phyloP scores from a whole-genome alignment of 2,329 filamentous ascomycete genomes.

The Diaporthe sp. region DNA sequence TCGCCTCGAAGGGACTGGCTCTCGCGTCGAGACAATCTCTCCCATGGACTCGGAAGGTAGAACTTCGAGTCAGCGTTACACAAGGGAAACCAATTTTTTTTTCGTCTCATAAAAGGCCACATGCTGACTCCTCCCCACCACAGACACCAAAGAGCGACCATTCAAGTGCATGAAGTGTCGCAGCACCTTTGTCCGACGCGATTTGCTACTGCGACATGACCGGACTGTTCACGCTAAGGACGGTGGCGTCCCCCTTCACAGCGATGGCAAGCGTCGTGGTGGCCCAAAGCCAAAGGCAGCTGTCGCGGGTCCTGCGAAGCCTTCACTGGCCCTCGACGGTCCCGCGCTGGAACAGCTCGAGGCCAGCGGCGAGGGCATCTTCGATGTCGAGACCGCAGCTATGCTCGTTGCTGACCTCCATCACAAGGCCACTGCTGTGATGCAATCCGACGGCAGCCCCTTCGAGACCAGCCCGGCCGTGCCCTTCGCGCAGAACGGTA shows the following conservation, averaged over 20 bases:
- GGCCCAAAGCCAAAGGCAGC: constrained; percentile 74
- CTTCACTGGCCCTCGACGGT: constrained; percentile 84
- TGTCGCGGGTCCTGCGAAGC: constrained; percentile 77
- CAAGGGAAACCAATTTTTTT: constrained; percentile 11
- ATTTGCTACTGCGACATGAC: constrained; percentile 95
- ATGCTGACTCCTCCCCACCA: constrained; percentile 31
- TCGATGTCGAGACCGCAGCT: constrained; percentile 96
- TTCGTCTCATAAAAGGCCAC: neutral
- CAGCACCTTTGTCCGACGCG: constrained; percentile 97
- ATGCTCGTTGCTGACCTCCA: constrained; percentile 99
- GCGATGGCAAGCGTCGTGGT: constrained; percentile 89
- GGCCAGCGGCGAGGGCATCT: constrained; percentile 88
- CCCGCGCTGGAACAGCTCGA: constrained; percentile 93
- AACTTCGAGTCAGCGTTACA: constrained; percentile 24
- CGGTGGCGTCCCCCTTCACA: constrained; percentile 92
- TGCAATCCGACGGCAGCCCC: constrained; percentile 67
- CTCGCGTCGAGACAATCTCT: constrained; percentile 17
- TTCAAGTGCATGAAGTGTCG: constrained; percentile 99
- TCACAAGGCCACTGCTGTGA: constrained; percentile 87
- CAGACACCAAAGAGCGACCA: constrained; percentile 98
- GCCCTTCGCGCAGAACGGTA: constrained; percentile 78
- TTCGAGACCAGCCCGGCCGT: constrained; percentile 72
- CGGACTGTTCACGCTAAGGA: constrained; percentile 99
- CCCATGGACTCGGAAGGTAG: neutral
- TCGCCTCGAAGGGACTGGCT: constrained; percentile 7